Conservation (phyloP, 306 rosid genomes). For the Malus sylvestris region DNA sequence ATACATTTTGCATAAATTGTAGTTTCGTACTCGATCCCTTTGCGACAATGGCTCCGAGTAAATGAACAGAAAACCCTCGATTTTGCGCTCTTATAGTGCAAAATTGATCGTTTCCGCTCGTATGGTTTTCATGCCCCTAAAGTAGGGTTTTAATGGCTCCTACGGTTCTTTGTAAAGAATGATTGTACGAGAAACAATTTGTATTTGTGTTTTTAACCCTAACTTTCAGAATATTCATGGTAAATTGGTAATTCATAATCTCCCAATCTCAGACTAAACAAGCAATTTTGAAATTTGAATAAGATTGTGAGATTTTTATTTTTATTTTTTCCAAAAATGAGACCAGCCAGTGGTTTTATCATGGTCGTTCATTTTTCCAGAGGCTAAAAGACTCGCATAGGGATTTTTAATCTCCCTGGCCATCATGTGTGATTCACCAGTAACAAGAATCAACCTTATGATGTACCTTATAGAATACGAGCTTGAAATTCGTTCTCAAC, state of each 20-base stretch:
- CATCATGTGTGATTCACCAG: too few species aligned
- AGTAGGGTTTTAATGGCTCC: not conserved
- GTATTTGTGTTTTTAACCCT: not conserved
- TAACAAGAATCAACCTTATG: rapidly evolving
- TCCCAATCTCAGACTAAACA: not conserved
- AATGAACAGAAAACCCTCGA: not conserved
- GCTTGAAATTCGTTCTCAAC: rapidly evolving
- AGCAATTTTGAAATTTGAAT: not conserved
- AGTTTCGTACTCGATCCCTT: not conserved
- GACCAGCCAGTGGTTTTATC: rapidly evolving
- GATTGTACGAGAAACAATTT: not conserved
- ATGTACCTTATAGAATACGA: too few species aligned
- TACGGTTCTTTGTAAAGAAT: not conserved
- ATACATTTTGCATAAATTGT: not conserved
- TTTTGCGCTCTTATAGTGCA: not conserved
- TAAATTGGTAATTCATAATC: not conserved
- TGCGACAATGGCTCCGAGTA: not conserved
- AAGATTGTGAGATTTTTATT: not conserved
- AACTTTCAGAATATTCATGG: not conserved
- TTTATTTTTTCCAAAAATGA: not conserved
- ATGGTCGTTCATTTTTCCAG: rapidly evolving
- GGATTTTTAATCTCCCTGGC: too few species aligned
- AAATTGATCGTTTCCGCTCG: not conserved
- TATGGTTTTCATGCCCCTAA: not conserved
- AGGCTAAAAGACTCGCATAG: rapidly evolving